Evolutionary conservation across 192 early-diverging fungal genomes (phyloP), one percentile per base, ranked within the genome.

Genomic region (Coemansia javaensis): DNA sequence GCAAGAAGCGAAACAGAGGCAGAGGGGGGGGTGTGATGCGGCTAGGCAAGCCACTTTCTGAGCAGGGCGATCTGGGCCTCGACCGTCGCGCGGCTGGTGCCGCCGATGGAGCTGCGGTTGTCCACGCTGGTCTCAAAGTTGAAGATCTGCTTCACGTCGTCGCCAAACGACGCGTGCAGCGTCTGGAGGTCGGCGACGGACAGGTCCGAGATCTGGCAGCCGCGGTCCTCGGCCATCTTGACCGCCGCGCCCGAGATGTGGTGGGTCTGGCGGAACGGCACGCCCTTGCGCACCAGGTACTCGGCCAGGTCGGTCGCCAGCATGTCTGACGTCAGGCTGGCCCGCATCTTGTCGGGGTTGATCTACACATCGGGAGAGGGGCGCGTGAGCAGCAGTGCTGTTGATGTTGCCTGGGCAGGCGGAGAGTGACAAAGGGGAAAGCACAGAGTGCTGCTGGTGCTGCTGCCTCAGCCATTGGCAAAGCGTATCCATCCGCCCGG

Each of bases 201-300:
- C 27, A 99, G 64, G n/a, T 87, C 63, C 51, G 65, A 68, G 77
- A 99, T 83, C 18, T 81, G 59, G 25, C 66, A 77, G n/a, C 72
- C 68, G 27, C 86, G 84, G 38, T 91, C 89, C 71, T 99, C 96
- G 27, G 91, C 96, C 71, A 97, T 63, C 44, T 82, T 81, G 42
- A 99, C 94, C 18, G 96, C 96, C 6, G 83, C 86, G 14, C 96
- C 96, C 38, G 96, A 90, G 53, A 99, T 91, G 71, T 99, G 93
- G 69, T 99, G 96, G 2, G 96, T 99, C 61, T 94, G 88, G 59
- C 96, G 89, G 89, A 99, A 99, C 7, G 96, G 96, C 40, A 98
- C 86, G 23, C 91, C 90, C 77, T 97, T 97, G 44, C 96, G 87
- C 40, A 99, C 96, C 18, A 99, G 77, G 61, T 99, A 99, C 67